Conservation (phyloP, 176 grass and related monocot species). For the Bolboschoenus planiculmis region DNA sequence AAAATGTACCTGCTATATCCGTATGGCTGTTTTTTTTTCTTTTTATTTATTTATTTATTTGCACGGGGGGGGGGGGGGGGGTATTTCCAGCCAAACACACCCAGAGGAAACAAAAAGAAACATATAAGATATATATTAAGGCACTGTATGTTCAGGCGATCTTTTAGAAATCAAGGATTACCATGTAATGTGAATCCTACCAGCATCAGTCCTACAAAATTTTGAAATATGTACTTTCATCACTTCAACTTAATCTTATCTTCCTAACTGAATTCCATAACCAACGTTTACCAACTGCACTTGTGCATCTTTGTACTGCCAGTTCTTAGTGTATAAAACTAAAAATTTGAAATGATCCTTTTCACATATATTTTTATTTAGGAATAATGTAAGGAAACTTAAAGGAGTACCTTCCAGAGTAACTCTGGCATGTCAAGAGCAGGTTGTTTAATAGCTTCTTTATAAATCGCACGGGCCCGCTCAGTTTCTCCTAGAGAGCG, state of each 20-base stretch:
- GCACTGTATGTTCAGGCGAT: not conserved
- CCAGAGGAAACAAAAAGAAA: too few species aligned
- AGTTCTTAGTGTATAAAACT: not conserved
- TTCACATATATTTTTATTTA: not conserved
- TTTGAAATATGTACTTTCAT: not conserved
- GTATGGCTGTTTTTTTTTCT: not conserved
- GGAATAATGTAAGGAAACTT: not conserved
- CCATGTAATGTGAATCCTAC: not conserved
- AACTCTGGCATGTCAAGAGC: constrained; percentile 80
- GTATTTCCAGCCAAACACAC: too few species aligned
- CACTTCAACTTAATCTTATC: not conserved
- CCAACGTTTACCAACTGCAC: not conserved
- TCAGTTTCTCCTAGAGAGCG: constrained; percentile 75
- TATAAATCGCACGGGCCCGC: constrained; percentile 62
- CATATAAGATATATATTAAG: not conserved
- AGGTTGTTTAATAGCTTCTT: constrained; percentile 79
- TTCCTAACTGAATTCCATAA: not conserved
- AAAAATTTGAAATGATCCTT: not conserved
- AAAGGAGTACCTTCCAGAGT: constrained; percentile 55
- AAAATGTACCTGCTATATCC: not conserved
- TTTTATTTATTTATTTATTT: too few species aligned
- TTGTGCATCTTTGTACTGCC: not conserved
- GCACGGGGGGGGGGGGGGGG: too few species aligned
- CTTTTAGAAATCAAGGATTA: not conserved
- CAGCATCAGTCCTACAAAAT: not conserved